A percentile compares a stretch with the other conserved stretches of the same genome.
Conservation (phyloP, 2,329 filamentous ascomycete species). For the Trichoderma brevicompactum region DNA sequence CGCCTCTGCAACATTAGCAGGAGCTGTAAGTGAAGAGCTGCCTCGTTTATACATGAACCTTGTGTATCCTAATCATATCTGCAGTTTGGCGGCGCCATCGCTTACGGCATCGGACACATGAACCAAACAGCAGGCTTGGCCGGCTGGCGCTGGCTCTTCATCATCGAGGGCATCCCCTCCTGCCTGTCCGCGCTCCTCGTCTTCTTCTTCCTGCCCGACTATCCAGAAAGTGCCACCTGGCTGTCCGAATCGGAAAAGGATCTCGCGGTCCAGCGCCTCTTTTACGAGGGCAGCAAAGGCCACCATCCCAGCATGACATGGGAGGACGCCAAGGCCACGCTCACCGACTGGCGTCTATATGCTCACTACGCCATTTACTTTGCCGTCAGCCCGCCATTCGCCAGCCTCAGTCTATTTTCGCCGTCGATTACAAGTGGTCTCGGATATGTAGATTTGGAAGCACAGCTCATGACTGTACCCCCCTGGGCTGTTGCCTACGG, state of each 20-base stretch:
- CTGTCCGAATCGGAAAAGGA: conserved; percentile 63
- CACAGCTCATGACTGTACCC: conserved; percentile 69
- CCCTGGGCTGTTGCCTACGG: conserved; percentile 65
- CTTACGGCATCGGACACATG: conserved; percentile 74
- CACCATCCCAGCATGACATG: conserved; percentile 66
- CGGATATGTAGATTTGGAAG: conserved; percentile 55
- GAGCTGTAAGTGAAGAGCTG: conserved; percentile 50
- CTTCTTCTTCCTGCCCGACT: conserved; percentile 71
- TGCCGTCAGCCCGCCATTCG: conserved; percentile 59
- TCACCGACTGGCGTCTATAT: conserved; percentile 70
- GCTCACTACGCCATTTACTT: conserved; percentile 64
- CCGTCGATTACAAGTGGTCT: conserved; percentile 63
- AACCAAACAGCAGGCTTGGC: conserved; percentile 63
- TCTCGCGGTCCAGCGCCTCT: conserved; percentile 53
- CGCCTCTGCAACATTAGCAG: conserved; percentile 69
- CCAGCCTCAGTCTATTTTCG: conserved; percentile 64
- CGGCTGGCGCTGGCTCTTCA: conserved; percentile 71
- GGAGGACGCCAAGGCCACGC: conserved; percentile 69
- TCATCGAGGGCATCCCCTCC: conserved; percentile 68
- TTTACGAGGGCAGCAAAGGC: conserved; percentile 56
- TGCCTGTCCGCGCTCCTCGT: conserved; percentile 64
- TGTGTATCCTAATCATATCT: not conserved
- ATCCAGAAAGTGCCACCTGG: conserved; percentile 67
- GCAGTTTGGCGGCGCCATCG: conserved; percentile 70
- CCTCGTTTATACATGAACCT: not conserved